Conservation (phyloP, 1,284 basidiomycete genomes). For the Neolentinus lepideus region DNA sequence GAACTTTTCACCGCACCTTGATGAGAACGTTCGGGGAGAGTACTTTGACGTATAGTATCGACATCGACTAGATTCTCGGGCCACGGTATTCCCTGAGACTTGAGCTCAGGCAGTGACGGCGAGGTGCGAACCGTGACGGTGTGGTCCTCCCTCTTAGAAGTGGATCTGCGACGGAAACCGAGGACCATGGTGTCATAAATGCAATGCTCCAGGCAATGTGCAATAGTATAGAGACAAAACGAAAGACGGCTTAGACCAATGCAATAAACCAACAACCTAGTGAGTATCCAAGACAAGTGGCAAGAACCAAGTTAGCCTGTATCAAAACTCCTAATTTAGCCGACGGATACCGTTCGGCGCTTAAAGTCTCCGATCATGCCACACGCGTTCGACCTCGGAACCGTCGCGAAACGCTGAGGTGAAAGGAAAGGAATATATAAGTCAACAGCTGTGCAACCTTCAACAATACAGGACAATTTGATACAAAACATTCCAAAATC, state of each 20-base stretch:
- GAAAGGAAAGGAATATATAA: not conserved
- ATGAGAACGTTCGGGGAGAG: slow-evolving; percentile 27
- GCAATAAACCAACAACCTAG: not conserved
- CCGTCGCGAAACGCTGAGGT: not conserved
- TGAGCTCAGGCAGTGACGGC: slow-evolving; percentile 70
- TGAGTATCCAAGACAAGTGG: not conserved
- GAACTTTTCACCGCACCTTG: slow-evolving; percentile 64
- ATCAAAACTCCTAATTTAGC: not conserved
- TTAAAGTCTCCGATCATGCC: not conserved
- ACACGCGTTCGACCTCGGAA: too few species aligned
- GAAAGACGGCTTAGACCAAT: not conserved
- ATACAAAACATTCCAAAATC: slow-evolving; percentile 17
- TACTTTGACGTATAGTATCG: slow-evolving; percentile 44
- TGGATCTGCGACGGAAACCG: not conserved
- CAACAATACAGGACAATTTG: slow-evolving; percentile 26
- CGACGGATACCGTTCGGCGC: not conserved
- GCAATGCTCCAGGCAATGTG: not conserved
- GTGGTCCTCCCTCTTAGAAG: slow-evolving; percentile 29
- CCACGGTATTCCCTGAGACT: slow-evolving; percentile 69
- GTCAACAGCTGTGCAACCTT: not conserved
- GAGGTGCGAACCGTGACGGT: slow-evolving; percentile 48
- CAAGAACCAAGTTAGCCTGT: not conserved
- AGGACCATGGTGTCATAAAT: not conserved
- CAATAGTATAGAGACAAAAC: not conserved
- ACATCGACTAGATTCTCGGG: slow-evolving; percentile 72